phyloP scores from a whole-genome alignment of 2,329 filamentous ascomycete species.

The Stagonosporopsis cucurbitacearum region DNA sequence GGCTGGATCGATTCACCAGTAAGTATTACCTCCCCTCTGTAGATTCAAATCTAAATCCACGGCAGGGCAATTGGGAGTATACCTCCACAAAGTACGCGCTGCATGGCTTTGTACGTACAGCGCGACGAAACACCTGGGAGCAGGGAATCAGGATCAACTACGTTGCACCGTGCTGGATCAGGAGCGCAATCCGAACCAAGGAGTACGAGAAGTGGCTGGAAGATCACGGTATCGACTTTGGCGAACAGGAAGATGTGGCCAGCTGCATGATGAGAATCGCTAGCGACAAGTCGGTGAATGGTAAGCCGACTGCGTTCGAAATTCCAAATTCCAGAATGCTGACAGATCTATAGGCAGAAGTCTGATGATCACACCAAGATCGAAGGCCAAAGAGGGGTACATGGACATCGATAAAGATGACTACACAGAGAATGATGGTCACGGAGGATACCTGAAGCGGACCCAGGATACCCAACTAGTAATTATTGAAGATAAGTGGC shows the following conservation, averaged over 20 bases:
- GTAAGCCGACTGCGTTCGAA: no score
- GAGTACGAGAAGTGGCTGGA: conserved; percentile 53
- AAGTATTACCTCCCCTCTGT: neutral
- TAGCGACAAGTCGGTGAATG: conserved; percentile 29
- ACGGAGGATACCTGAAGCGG: conserved; percentile 46
- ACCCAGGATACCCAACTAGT: conserved; percentile 50
- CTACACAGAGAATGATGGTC: conserved; percentile 41
- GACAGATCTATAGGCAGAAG: conserved; percentile 41
- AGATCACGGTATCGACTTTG: conserved; percentile 51
- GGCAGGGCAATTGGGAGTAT: conserved; percentile 45
- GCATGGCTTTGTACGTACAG: conserved; percentile 26
- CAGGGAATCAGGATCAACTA: conserved; percentile 29
- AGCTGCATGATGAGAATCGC: conserved; percentile 45
- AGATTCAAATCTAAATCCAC: neutral
- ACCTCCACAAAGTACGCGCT: conserved; percentile 45
- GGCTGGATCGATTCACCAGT: conserved; percentile 28
- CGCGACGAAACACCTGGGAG: conserved; percentile 22
- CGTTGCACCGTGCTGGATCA: conserved; percentile 30
- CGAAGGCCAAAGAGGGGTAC: conserved; percentile 50
- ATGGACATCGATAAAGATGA: conserved; percentile 52
- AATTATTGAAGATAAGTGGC: conserved; percentile 54
- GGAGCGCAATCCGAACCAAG: conserved; percentile 37
- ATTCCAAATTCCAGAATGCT: neutral
- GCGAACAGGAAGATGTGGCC: conserved; percentile 40
- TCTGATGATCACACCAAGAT: conserved; percentile 51